Percentiles rank a stretch among this genome's conserved stretches.
Conservation (phyloP, 305 asterid species). For the Plantago lanceolata region DNA sequence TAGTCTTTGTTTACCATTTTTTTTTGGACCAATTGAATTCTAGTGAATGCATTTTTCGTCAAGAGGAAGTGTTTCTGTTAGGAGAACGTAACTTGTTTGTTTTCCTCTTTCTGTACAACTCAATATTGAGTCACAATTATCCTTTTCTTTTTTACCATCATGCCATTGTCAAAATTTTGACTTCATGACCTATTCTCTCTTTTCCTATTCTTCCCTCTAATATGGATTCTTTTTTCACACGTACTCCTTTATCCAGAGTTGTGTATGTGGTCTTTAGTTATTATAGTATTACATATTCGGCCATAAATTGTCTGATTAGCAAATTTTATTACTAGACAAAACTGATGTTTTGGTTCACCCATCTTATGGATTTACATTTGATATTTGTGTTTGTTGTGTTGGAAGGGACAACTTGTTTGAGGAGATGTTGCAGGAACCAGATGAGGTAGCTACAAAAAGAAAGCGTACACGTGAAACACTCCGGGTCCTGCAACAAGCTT, state of each 20-base stretch:
- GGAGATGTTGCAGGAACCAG: slow-evolving; percentile 83
- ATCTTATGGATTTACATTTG: too few relatives aligned
- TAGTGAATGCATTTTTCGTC: neutral
- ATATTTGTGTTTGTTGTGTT: slow-evolving; percentile 28
- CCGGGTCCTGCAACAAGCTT: slow-evolving; percentile 72
- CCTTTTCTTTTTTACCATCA: too few relatives aligned
- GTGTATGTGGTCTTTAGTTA: neutral
- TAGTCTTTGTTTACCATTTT: neutral
- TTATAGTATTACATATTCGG: neutral
- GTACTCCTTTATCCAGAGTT: neutral
- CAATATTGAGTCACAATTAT: too few relatives aligned
- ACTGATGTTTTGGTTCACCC: neutral
- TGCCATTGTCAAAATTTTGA: too few relatives aligned
- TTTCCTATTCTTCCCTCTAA: neutral
- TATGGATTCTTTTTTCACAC: neutral
- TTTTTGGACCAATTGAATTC: slow-evolving; percentile 5
- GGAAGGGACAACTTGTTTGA: slow-evolving; percentile 73
- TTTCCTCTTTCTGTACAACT: neutral
- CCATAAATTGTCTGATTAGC: neutral
- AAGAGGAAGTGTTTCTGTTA: neutral
- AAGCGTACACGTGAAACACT: slow-evolving; percentile 74
- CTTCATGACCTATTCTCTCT: too few relatives aligned
- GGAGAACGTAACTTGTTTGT: neutral
- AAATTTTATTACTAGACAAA: neutral
- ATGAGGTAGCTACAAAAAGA: slow-evolving; percentile 66